Conservation (phyloP, 805 yeast genomes). For the Teunomyces kruisii region DNA sequence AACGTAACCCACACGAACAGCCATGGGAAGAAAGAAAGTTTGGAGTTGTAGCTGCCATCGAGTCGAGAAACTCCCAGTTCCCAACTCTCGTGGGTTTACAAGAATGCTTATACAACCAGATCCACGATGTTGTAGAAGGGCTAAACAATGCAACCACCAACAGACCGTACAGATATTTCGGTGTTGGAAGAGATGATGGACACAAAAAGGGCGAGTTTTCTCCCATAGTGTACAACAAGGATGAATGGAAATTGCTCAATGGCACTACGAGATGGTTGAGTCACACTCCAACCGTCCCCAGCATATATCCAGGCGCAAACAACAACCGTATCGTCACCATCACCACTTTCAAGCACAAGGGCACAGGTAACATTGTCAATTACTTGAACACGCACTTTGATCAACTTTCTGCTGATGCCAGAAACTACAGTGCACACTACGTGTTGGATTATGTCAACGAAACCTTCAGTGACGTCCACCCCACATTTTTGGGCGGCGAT, state of each 20-base stretch:
- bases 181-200: constrained; percentile 58
- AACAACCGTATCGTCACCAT: constrained; percentile 41
- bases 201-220: constrained; percentile 48
- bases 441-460: constrained; percentile 20
- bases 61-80: constrained; percentile 6
- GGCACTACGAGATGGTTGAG: constrained; percentile 54
- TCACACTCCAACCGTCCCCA: constrained; percentile 53
- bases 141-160: constrained; percentile 19
- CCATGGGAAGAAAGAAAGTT: constrained; percentile 14
- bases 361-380: constrained; percentile 22
- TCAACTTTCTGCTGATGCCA: constrained; percentile 45
- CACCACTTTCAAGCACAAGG: constrained; percentile 23
- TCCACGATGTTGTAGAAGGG: constrained; percentile 35
- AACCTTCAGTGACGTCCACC: constrained; percentile 20
- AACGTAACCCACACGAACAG: constrained; percentile 8
- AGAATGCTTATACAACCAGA: constrained; percentile 48
- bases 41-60: constrained; percentile 13
- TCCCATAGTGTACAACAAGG: constrained; percentile 43
- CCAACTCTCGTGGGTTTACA: constrained; percentile 32
- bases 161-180: constrained; percentile 36
- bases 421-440: constrained; percentile 45
- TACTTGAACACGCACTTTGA: constrained; percentile 51
- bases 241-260: constrained; percentile 38
- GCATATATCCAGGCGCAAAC: constrained; percentile 51
- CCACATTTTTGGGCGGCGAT: constrained; percentile 54